Evolutionary conservation across 2,329 filamentous ascomycete genomes (phyloP).

Genomic region (Talaromyces piceae): DNA sequence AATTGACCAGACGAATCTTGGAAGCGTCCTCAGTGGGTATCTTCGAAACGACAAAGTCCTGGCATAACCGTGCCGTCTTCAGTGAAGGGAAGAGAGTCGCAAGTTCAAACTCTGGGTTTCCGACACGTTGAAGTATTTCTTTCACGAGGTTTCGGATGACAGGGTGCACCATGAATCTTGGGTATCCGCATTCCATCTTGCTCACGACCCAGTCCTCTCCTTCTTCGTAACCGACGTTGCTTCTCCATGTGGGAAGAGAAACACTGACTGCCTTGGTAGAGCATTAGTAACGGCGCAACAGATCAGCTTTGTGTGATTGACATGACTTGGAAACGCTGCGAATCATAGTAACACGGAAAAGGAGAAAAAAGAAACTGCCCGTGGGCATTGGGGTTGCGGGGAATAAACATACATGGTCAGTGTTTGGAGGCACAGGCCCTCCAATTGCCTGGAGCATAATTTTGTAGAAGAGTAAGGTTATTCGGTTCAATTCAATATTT

Average conservation of each 20-base stretch:
- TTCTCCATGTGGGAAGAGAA: conserved; percentile 84
- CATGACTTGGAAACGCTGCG: neutral
- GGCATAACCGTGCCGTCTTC: conserved; percentile 62
- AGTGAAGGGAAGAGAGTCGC: conserved; percentile 79
- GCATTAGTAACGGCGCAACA: neutral
- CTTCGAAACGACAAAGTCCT: conserved; percentile 57
- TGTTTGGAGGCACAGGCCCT: conserved; percentile 69
- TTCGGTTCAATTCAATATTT: neutral
- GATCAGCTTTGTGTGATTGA: neutral
- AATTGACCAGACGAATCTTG: conserved; percentile 48
- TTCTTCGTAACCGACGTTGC: conserved; percentile 91
- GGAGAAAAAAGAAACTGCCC: neutral
- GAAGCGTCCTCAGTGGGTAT: conserved; percentile 28
- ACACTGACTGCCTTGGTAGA: conserved; percentile 76
- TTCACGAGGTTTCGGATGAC: conserved; percentile 66
- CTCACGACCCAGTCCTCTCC: conserved; percentile 78
- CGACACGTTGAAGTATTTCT: conserved; percentile 57
- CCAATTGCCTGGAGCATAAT: conserved; percentile 45
- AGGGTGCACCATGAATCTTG: conserved; percentile 87
- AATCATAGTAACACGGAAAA: neutral
- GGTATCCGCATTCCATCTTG: conserved; percentile 85
- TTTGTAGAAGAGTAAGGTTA: neutral
- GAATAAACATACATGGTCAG: conserved; percentile 59
- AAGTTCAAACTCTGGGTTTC: conserved; percentile 46
- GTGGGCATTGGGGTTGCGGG: neutral